A percentile compares a stretch with the other conserved stretches of the same genome.
These are phyloP conservation scores for Stereocaulon alpinum DNA, from an alignment of 495 filamentous ascomycete species.

Conservation along the genomic window DNA sequence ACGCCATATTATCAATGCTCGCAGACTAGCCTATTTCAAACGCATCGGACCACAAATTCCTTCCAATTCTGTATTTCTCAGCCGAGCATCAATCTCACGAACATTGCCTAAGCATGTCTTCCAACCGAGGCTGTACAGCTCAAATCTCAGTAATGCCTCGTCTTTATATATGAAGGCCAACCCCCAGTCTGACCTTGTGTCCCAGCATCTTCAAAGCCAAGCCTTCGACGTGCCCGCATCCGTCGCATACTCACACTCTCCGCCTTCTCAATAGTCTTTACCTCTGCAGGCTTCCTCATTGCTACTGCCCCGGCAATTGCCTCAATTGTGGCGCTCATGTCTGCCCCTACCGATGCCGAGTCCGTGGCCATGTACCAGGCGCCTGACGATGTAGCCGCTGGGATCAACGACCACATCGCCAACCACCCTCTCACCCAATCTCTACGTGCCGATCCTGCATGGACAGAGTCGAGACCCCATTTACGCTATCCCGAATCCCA, in stretches of 20 bases:
- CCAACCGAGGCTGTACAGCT: constrained; percentile 7
- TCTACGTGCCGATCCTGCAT: constrained; percentile 57
- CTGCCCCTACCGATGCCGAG: constrained; percentile 55
- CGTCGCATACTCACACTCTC: constrained; percentile 18
- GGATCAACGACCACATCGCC: constrained; percentile 62
- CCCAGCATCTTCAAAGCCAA: constrained; percentile 10
- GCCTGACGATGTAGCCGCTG: constrained; percentile 44
- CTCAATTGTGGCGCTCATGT: constrained; percentile 17
- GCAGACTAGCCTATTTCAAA: too few relatives aligned
- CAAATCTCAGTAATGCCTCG: constrained; percentile 4
- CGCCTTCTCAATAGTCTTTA: constrained; percentile 21
- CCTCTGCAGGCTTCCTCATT: constrained; percentile 21
- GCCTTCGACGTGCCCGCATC: constrained; percentile 16
- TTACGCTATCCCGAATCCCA: constrained; percentile 63
- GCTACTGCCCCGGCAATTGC: constrained; percentile 20
- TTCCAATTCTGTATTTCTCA: background rate
- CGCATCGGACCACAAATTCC: too few relatives aligned
- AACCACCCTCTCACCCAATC: constrained; percentile 58
- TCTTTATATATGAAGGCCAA: background rate
- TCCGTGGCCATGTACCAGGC: constrained; percentile 58
- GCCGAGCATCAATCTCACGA: background rate
- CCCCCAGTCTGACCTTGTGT: background rate
- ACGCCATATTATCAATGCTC: too few relatives aligned
- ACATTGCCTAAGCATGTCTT: background rate
- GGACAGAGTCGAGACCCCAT: constrained; percentile 73